phyloP scores from a whole-genome alignment of 2,329 filamentous ascomycete genomes.

The Pleomassaria siparia region DNA sequence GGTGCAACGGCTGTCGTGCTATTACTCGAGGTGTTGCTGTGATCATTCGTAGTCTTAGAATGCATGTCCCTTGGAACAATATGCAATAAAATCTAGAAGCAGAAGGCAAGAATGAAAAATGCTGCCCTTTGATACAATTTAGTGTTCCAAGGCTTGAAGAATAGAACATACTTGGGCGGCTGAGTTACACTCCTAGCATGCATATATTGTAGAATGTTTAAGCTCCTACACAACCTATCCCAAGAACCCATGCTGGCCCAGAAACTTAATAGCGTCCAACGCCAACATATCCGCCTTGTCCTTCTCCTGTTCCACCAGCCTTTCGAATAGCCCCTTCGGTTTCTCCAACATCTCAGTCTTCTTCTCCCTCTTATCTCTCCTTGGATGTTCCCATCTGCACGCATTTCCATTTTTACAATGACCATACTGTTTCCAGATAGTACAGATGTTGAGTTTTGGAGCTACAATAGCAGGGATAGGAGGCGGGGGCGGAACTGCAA shows the following conservation, averaged over 20 bases:
- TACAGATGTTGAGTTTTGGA: constrained; percentile 13
- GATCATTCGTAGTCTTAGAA: too few relatives aligned
- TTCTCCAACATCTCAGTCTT: constrained; percentile 17
- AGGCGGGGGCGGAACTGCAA: constrained; percentile 14
- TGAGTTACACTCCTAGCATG: too few relatives aligned
- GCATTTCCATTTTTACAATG: constrained; percentile 28
- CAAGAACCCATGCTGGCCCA: constrained; percentile 48
- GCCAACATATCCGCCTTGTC: constrained; percentile 46
- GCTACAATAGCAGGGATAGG: constrained; percentile 9
- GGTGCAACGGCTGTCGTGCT: too few relatives aligned
- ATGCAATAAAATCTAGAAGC: too few relatives aligned
- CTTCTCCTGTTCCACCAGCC: constrained; percentile 49
- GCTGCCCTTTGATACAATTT: too few relatives aligned
- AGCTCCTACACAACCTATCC: constrained; percentile 22
- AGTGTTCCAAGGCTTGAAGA: too few relatives aligned
- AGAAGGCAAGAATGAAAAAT: too few relatives aligned
- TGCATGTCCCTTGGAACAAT: too few relatives aligned
- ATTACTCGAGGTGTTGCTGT: too few relatives aligned
- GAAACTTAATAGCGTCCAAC: constrained; percentile 49
- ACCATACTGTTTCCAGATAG: constrained; percentile 26
- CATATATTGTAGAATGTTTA: too few relatives aligned
- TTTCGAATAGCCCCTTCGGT: constrained; percentile 28
- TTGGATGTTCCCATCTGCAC: constrained; percentile 31
- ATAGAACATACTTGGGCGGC: too few relatives aligned
- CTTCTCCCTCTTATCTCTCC: background rate